Evolutionary conservation across 208 protist species (phyloP), one percentile per base, ranked within the genome.

Genomic region (Vickermania ingenoplastis): DNA sequence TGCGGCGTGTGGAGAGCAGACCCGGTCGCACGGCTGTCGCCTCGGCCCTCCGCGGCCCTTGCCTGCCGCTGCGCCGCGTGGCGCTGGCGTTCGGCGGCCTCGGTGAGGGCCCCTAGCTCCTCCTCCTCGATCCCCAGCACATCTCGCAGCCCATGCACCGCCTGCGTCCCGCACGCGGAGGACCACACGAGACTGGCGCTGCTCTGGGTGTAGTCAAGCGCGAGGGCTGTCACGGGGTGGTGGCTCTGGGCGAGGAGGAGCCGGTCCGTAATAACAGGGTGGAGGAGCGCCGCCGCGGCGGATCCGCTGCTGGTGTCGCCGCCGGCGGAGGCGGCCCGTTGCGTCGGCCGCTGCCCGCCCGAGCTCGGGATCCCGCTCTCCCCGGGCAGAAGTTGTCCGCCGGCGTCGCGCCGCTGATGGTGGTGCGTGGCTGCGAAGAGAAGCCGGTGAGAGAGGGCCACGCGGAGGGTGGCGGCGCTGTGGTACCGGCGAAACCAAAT

Each of bases 171-270:
- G 4, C 74, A 59, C 29, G 77, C 80, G 13, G 77, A 87, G n/a
- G 69, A 75, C 81, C 84, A 92, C 49, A 86, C 83, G 21, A 95
- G 36, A 30, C 72, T 86, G n/a, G n/a, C n/a, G 61, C 92, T 85
- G 63, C 79, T 89, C 63, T 69, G 88, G n/a, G 79, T 83, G 31
- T 63, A 71, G 62, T 95, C 85, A 61, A 80, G 89, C 29, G 68
- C 61, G 25, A 95, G 63, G 1, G 67, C 62, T 0, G 62, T 64
- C 23, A 90, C 61, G 27, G 71, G 36, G 72, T 89, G 81, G 53
- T 28, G 65, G 56, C 73, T 67, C 57, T 89, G 83, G 2, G 71
- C 59, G 13, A 95, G 63, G 25, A 91, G 74, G n/a, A 91, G 67
- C 1, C 83, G 79, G 41, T 94, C 83, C 5, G 73, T 83, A 17